These are phyloP conservation scores for Solanum raphanifolium DNA, from an alignment of 257 asterid genomes.

Conservation along the genomic window DNA sequence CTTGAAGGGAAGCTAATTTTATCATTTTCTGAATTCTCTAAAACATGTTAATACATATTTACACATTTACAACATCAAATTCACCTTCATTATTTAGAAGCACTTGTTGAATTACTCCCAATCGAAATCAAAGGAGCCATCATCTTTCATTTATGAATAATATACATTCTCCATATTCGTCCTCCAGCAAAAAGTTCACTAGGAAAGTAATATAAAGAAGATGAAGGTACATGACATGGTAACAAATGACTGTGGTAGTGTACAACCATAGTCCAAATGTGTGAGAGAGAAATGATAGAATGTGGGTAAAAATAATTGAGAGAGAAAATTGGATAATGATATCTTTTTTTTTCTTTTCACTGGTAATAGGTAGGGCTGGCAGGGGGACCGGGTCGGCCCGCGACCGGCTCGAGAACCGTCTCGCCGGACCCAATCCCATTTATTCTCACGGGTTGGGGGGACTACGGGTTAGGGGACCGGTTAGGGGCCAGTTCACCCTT, in stretches of 20 bases:
- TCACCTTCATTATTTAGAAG: neutral
- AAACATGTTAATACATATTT: constrained; percentile 1
- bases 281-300: too few relatives aligned
- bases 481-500: too few relatives aligned
- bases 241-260: constrained; percentile 9
- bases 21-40: neutral
- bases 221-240: constrained; percentile 30
- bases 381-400: too few relatives aligned
- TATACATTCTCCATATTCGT: constrained; percentile 25
- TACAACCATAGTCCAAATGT: constrained; percentile 5
- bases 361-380: too few relatives aligned
- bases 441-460: too few relatives aligned
- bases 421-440: too few relatives aligned
- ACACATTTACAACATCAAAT: constrained; percentile 8
- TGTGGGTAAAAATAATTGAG: too few relatives aligned
- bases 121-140: constrained; percentile 29
- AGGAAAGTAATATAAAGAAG: constrained; percentile 31
- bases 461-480: too few relatives aligned
- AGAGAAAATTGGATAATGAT: too few relatives aligned
- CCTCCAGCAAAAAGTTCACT: constrained; percentile 31
- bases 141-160: constrained; percentile 38
- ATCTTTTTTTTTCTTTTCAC: too few relatives aligned
- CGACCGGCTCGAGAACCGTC: too few relatives aligned
- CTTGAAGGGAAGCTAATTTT: neutral
- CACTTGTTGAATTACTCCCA: constrained; percentile 17